Evolutionary conservation across 1,284 basidiomycete species (phyloP), one percentile per base, ranked within the genome.

Genomic region (Pseudozyma pruni): DNA sequence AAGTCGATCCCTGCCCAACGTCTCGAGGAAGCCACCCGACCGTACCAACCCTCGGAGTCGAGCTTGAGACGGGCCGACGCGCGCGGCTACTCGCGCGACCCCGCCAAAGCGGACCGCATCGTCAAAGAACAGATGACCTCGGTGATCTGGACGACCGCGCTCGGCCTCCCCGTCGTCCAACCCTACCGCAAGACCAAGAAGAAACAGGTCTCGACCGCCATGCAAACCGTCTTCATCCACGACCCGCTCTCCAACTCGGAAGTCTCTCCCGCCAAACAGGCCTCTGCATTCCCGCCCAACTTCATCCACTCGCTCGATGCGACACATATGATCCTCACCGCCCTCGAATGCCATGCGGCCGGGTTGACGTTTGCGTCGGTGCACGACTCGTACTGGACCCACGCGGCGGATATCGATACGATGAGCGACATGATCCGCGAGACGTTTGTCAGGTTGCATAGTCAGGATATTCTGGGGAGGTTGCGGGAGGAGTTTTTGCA

Each of bases 331-430:
- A 90, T 98, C 87, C 85, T 98, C 71, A 98, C 94, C 1, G 94
- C 95, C n/a, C 86, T 96, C 37, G 90, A 92, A 78, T 97, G 77
- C 42, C 74, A 74, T 37, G 56, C 63, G 1, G 72, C 72, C 8
- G 75, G 74, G n/a, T 68, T 81, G 22, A 90, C 90, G 0, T 98
- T 98, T 81, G 95, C 94, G 0, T 92, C 93, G 3, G 96, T 98
- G 13, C 95, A 99, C 83, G 96, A 99, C 83, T 97, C 94, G 1
- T 99, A 98, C 85, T 99, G 95, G 95, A 98, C 95, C 8, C 95
- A 99, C 81, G 91, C 95, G 0, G 87, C 86, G 34, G 88, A 88
- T 66, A 91, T 98, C 61, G 92, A 97, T 83, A 85, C 88, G 53
- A 96, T 99, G 93, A 92, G 91, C 0, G 86, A 86, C 44, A 87